Evolutionary conservation across 2,329 filamentous ascomycete genomes (phyloP).

Genomic region (Penicillium sp.): DNA sequence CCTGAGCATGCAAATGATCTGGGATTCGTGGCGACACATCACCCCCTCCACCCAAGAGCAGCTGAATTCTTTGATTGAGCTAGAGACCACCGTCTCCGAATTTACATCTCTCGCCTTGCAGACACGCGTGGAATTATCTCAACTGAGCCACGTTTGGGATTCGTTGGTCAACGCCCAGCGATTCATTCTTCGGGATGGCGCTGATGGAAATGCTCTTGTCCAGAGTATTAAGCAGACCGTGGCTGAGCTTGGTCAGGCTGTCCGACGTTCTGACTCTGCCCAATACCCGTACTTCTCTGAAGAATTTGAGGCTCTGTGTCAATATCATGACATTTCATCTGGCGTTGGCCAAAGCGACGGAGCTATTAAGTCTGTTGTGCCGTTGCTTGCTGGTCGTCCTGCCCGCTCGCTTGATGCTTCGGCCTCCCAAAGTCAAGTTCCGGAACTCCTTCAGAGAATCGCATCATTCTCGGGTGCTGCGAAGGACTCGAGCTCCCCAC

Average conservation of each 20-base stretch:
- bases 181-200: constrained; percentile 34
- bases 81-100: constrained; percentile 34
- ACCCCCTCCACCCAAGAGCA: constrained; percentile 41
- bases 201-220: constrained; percentile 34
- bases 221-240: constrained; percentile 38
- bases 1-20: constrained; percentile 72
- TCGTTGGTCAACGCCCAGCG: constrained; percentile 39
- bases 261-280: constrained; percentile 27
- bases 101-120: constrained; percentile 37
- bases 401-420: constrained; percentile 33
- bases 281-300: constrained; percentile 41
- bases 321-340: constrained; percentile 40
- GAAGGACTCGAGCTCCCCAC: constrained; percentile 27
- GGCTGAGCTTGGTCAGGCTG: constrained; percentile 30
- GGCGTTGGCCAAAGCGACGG: constrained; percentile 9
- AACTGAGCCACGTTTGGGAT: constrained; percentile 34
- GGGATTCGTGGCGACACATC: constrained; percentile 64
- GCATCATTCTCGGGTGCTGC: constrained; percentile 35
- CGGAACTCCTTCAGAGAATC: constrained; percentile 34
- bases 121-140: constrained; percentile 33
- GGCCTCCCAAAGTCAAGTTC: constrained; percentile 29
- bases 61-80: constrained; percentile 31
- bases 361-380: constrained; percentile 28
- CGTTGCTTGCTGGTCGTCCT: constrained; percentile 37
- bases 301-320: constrained; percentile 47